A percentile compares a stretch with the other conserved stretches of the same genome.
Evolutionary conservation across 768 basidiomycete genomes (phyloP).

Genomic region (Daedaleopsis nitida): DNA sequence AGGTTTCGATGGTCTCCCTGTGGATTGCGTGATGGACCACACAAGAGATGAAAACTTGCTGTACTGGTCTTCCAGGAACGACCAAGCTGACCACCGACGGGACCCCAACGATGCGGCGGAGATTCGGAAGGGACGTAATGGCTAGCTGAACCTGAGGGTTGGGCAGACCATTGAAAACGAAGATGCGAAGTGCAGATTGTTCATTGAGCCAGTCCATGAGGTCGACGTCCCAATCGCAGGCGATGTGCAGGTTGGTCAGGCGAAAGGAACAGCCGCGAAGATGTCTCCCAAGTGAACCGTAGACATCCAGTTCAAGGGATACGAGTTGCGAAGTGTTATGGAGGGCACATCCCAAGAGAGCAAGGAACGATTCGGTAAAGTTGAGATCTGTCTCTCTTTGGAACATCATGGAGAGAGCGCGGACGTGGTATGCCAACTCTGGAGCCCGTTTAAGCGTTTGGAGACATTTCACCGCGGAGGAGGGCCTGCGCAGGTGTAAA

Average conservation of each 20-base stretch:
- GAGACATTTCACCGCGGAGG: neutral
- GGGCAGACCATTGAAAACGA: neutral
- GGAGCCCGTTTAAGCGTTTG: neutral
- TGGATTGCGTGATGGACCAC: neutral
- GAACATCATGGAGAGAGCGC: neutral
- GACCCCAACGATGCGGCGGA: neutral
- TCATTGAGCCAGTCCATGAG: neutral
- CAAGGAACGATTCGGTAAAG: neutral
- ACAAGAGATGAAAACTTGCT: neutral
- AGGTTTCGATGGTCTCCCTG: neutral
- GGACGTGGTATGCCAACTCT: neutral
- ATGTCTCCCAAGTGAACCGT: neutral
- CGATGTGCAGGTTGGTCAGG: neutral
- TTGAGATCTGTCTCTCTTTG: neutral
- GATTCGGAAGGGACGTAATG: neutral
- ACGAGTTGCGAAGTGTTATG: neutral
- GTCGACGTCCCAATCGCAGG: neutral
- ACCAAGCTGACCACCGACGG: neutral
- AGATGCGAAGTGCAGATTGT: neutral
- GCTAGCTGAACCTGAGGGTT: neutral
- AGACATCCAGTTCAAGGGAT: neutral
- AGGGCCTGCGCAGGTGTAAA: neutral
- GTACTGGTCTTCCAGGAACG: neutral
- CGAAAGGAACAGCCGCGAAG: neutral
- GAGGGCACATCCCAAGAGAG: neutral